A percentile compares a stretch with the other conserved stretches of the same genome.
These are phyloP conservation scores for Gynandropsis gynandra DNA, from an alignment of 345 rosid genomes.

Conservation along the genomic window DNA sequence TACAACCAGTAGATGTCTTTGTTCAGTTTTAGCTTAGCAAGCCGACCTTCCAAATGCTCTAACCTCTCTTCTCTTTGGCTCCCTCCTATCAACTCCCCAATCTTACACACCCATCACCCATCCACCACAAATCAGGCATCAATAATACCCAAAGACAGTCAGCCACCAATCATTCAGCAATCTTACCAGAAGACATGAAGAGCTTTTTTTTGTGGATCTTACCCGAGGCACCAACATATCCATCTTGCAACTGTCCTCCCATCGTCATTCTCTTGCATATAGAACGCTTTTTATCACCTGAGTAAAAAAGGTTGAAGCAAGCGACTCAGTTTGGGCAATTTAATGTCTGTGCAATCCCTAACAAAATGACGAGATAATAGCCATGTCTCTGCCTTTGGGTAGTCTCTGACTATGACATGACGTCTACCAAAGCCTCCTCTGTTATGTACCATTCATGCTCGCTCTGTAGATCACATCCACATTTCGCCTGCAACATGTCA, in stretches of 20 bases:
- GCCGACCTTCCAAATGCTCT: slow-evolving; percentile 67
- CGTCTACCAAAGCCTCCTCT: slow-evolving; percentile 75
- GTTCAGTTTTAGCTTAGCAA: slow-evolving; percentile 66
- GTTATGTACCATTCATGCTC: slow-evolving; percentile 98
- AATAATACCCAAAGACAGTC: no score
- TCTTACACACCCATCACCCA: slow-evolving; percentile 29
- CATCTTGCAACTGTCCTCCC: slow-evolving; percentile 98
- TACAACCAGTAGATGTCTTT: slow-evolving; percentile 96
- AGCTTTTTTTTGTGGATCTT: slow-evolving; percentile 16
- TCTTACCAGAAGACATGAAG: background rate
- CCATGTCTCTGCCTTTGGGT: slow-evolving; percentile 59
- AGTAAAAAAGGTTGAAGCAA: no score
- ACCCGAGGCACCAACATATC: slow-evolving; percentile 98
- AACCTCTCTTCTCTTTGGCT: slow-evolving; percentile 98
- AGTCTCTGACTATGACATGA: slow-evolving; percentile 88
- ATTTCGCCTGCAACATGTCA: slow-evolving; percentile 68
- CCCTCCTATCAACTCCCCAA: slow-evolving; percentile 97
- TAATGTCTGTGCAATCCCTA: background rate
- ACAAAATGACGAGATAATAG: background rate
- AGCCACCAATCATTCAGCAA: no score
- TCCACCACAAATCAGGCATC: background rate
- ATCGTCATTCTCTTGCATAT: slow-evolving; percentile 94
- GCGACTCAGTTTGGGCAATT: no score
- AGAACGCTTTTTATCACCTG: slow-evolving; percentile 96
- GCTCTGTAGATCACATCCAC: slow-evolving; percentile 97